Evolutionary conservation across 2,329 filamentous ascomycete genomes (phyloP).

Genomic region (Sphaceloma murrayae): DNA sequence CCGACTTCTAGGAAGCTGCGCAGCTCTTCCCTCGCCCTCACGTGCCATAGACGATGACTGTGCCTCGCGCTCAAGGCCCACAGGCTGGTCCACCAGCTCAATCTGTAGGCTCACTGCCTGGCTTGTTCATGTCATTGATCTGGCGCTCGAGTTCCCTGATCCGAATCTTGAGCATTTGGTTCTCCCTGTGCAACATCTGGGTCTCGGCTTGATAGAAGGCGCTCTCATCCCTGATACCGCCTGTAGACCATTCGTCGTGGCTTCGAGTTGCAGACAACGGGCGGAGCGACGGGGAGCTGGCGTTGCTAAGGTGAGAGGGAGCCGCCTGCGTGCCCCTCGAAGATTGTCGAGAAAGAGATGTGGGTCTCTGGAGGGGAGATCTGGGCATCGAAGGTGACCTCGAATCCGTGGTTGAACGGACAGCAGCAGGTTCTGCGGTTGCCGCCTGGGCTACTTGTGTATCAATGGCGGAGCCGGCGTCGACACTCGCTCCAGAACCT

Average conservation of each 20-base stretch:
- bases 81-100: too few relatives aligned
- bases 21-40: too few relatives aligned
- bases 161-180: constrained; percentile 69
- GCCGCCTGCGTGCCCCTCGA: constrained; percentile 29
- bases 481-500: constrained; percentile 37
- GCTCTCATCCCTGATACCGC: constrained; percentile 57
- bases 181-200: constrained; percentile 66
- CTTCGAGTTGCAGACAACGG: constrained; percentile 46
- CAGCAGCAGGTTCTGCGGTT: constrained; percentile 30
- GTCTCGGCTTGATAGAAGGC: constrained; percentile 77
- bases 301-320: constrained; percentile 30
- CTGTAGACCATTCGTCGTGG: constrained; percentile 50
- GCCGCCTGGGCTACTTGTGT: constrained; percentile 20
- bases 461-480: constrained; percentile 21
- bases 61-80: too few relatives aligned
- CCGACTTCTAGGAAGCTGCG: too few relatives aligned
- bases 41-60: too few relatives aligned
- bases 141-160: constrained; percentile 54
- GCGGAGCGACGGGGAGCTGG: constrained; percentile 39
- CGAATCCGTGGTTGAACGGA: background rate
- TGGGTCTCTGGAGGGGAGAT: constrained; percentile 24
- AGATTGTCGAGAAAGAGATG: constrained; percentile 36
- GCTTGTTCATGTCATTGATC: constrained; percentile 20
- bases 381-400: constrained; percentile 16
- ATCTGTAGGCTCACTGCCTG: background rate